Base-by-base conservation (phyloP, 306 rosid genomes). In the Rubus idaeus region DNA sequence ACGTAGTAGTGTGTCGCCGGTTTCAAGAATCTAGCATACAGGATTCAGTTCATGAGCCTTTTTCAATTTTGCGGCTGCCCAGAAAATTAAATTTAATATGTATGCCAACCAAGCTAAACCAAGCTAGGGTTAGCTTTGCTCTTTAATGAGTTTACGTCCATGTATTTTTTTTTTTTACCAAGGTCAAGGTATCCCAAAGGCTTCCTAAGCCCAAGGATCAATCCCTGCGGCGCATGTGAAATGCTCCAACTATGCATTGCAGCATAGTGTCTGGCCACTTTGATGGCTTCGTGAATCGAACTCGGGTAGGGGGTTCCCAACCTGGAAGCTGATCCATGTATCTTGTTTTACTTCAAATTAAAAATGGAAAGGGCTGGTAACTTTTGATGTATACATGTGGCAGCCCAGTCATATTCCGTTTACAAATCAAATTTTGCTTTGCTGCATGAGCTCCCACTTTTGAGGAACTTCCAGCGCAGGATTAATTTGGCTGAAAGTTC, bases 21-120 rank as follows among this genome's bases (percentile, higher is more conserved):
- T 13, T 23, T 60, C 35, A 61, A 74, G 78, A 74, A 74, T 60
- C 58, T 26, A 10, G 75, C 52, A 0, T 18, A 16, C 3, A 44
- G 44, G 68, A 45, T 60, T 30, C 70, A 18, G 23, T 47, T 8
- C 47, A 63, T 64, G 21, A 23, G 13, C 30, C 17, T 74, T 74
- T 30, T 45, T 46, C 58, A 16, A 46, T 16, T 74, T 74, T 74
- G 70, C 78, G 78, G 78, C 78, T 74, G n/a, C 30, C 52, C 10
- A 42, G 41, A 51, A 51, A 16, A 14, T 4, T 12, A 5, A 71
- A 17, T 17, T 40, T 1, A 40, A 40, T 39, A 9, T 16, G 39
- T 4, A 17, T 20, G 5, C 39, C 40, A 72, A 72, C 39, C 52
- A 44, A 68, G 39, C 41, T 44, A 44, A n/a, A n/a, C n/a, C n/a